phyloP scores from a whole-genome alignment of 306 rosid species.

The Echinosophora koreensis region DNA sequence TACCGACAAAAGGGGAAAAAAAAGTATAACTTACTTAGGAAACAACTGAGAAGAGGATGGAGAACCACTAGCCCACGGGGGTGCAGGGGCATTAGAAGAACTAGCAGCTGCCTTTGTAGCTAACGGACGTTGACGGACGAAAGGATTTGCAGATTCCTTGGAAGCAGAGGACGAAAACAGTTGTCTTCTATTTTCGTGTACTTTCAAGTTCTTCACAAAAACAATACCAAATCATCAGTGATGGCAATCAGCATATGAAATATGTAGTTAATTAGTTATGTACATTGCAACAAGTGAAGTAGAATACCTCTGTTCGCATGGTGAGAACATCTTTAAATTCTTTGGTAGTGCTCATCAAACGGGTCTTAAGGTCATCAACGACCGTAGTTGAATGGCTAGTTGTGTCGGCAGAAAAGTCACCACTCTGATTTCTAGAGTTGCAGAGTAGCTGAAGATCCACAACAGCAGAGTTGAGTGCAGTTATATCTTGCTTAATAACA shows the following conservation, averaged over 20 bases:
- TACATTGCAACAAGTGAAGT: neutral
- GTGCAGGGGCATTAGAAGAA: conserved; percentile 74
- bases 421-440: conserved; percentile 74
- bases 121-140: conserved; percentile 92
- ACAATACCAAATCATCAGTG: conserved; percentile 38
- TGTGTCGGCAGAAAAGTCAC: conserved; percentile 81
- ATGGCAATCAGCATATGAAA: neutral
- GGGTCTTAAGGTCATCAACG: conserved; percentile 91
- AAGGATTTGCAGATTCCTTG: conserved; percentile 92
- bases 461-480: conserved; percentile 92
- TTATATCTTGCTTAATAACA: conserved; percentile 93
- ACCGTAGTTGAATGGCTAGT: conserved; percentile 93
- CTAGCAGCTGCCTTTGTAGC: conserved; percentile 80
- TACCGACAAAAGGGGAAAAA: neutral
- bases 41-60: conserved; percentile 66
- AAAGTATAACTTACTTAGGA: conserved; percentile 66
- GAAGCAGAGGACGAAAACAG: conserved; percentile 76
- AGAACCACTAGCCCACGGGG: conserved; percentile 89
- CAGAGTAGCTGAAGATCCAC: conserved; percentile 85
- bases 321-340: conserved; percentile 98
- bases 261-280: neutral
- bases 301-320: conserved; percentile 86
- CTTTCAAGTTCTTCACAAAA: conserved; percentile 86
- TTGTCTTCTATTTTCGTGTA: conserved; percentile 91
- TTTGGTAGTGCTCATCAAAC: conserved; percentile 90